phyloP scores from a whole-genome alignment of 2,329 filamentous ascomycete genomes.

The Fusarium sarcochroum region DNA sequence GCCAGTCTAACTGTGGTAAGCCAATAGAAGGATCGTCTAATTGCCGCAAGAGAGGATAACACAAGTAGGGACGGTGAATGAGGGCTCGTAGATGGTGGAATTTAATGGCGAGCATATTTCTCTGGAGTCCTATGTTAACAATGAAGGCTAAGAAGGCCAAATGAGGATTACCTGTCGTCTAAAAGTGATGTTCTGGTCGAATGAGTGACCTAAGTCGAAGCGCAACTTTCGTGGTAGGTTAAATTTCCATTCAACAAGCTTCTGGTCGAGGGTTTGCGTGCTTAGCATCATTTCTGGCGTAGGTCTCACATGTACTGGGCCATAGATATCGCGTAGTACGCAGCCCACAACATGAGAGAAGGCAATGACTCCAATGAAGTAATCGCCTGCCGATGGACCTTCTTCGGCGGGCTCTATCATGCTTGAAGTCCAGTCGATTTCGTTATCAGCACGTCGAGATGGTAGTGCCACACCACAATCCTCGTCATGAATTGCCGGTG shows the following conservation, averaged over 20 bases:
- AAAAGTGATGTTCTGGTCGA: background rate
- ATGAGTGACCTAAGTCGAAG: background rate
- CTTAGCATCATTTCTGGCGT: background rate
- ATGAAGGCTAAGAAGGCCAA: accelerated
- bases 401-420: background rate
- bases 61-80: background rate
- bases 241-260: background rate
- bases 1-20: background rate
- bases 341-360: background rate
- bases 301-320: background rate
- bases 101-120: background rate
- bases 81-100: background rate
- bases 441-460: accelerated
- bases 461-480: background rate
- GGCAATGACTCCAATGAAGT: background rate
- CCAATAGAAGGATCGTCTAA: background rate
- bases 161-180: background rate
- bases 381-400: background rate
- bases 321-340: background rate
- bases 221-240: background rate
- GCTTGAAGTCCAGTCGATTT: background rate
- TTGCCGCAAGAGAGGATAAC: background rate
- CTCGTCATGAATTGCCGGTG: background rate
- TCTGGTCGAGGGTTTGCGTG: background rate
- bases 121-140: background rate